phyloP scores from a whole-genome alignment of 192 early-diverging fungal species.

The Backusella liffmaniae region DNA sequence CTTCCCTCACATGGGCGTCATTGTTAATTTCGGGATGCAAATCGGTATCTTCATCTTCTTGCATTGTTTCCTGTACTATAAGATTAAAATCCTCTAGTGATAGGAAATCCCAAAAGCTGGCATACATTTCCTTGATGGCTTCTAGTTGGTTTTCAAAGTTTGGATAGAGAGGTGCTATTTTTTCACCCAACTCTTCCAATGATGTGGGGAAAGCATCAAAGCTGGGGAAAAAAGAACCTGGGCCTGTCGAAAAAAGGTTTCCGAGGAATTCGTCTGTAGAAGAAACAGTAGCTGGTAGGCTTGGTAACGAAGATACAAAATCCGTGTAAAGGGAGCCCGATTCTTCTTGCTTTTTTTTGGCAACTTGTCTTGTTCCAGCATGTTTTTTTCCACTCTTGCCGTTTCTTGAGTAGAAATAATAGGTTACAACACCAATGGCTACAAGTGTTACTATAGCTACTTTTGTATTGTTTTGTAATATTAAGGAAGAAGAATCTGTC shows the following conservation, averaged over 20 bases:
- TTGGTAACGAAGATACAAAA: neutral
- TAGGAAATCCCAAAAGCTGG: neutral
- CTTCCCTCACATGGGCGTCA: slow-evolving; percentile 25
- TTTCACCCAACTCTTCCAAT: slow-evolving; percentile 9
- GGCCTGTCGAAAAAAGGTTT: neutral
- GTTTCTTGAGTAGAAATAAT: neutral
- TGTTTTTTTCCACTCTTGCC: neutral
- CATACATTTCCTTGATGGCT: slow-evolving; percentile 20
- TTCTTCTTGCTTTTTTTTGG: neutral
- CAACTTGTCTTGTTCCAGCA: neutral
- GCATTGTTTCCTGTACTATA: slow-evolving; percentile 9
- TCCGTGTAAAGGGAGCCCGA: neutral
- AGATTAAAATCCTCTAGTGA: slow-evolving; percentile 14
- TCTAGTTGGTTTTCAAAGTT: slow-evolving; percentile 14
- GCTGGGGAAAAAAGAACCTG: neutral
- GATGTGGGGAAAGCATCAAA: neutral
- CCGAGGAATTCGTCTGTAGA: neutral
- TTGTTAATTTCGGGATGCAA: slow-evolving; percentile 9
- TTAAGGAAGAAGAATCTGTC: neutral
- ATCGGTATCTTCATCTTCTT: neutral
- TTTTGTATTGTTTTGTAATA: neutral
- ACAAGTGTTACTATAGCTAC: neutral
- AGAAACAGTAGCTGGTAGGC: neutral
- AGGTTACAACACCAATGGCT: neutral
- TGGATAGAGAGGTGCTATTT: slow-evolving; percentile 9